Evolutionary conservation across 768 basidiomycete species (phyloP).

Genomic region (Boletus reticulatus): DNA sequence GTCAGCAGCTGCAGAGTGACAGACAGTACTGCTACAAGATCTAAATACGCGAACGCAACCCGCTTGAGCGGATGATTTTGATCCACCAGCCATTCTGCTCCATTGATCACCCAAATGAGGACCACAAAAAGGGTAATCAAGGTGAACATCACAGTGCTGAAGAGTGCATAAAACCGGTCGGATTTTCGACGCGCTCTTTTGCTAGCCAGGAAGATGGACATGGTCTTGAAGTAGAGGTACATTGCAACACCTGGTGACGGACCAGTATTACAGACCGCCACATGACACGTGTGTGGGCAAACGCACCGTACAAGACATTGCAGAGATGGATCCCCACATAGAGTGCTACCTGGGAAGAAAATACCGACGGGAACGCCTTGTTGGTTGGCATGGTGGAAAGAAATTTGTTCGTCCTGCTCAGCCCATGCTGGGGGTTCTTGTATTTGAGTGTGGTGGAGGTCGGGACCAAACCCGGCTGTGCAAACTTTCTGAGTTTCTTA

Average conservation of each 20-base stretch:
- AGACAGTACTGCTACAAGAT: accelerated
- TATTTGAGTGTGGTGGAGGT: too few species aligned
- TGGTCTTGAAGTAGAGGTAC: conserved; percentile 16
- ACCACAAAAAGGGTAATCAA: neutral
- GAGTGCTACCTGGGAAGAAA: too few species aligned
- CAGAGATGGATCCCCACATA: neutral
- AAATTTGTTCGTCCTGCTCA: too few species aligned
- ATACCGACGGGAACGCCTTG: too few species aligned
- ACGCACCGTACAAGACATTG: neutral
- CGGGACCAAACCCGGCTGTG: too few species aligned
- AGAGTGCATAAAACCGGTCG: conserved; percentile 14
- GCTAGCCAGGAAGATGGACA: conserved; percentile 3
- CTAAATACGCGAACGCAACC: too few species aligned
- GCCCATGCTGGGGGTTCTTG: too few species aligned
- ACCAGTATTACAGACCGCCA: neutral
- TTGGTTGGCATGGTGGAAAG: too few species aligned
- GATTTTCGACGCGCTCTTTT: neutral
- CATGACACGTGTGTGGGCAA: neutral
- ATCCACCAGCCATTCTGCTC: conserved; percentile 31
- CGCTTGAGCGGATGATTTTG: conserved; percentile 17
- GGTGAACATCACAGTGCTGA: conserved; percentile 2
- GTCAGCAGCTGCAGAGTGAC: conserved; percentile 31
- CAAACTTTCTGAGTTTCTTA: too few species aligned
- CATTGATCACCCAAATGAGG: conserved; percentile 1
- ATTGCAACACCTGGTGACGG: conserved; percentile 8